Percentiles rank a stretch among this genome's conserved stretches.
Evolutionary conservation across 2,329 filamentous ascomycete genomes (phyloP).

Genomic region (Cercospora sp.): DNA sequence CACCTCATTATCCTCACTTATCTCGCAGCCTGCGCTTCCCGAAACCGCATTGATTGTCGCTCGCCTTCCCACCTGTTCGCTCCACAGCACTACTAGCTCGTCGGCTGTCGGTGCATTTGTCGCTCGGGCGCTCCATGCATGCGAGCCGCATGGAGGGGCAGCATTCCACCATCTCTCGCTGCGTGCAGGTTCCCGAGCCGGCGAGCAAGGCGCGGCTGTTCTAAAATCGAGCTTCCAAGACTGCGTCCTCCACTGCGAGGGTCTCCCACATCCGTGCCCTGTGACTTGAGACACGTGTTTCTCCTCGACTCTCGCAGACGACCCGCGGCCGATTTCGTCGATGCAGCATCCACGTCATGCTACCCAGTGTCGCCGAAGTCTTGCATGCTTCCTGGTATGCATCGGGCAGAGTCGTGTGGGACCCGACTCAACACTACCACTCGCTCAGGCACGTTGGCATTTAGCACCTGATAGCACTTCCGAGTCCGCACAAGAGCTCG

Average conservation of each 20-base stretch:
- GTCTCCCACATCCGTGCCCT: not conserved
- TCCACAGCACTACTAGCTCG: not conserved
- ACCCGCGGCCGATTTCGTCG: not conserved
- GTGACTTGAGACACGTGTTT: not conserved
- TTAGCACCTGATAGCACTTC: not conserved
- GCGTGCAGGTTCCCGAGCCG: not conserved
- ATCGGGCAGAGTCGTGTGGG: conserved; percentile 1
- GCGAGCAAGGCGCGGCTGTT: not conserved
- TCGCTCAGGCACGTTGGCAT: not conserved
- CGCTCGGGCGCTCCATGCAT: not conserved
- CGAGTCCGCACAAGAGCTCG: not conserved
- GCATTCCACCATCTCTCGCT: not conserved
- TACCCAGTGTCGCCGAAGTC: not conserved
- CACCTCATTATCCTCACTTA: not conserved
- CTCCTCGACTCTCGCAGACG: not conserved
- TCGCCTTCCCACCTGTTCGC: not conserved
- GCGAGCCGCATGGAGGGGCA: not conserved
- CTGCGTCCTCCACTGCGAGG: not conserved
- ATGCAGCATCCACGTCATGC: not conserved
- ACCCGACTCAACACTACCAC: not conserved
- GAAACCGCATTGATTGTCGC: not conserved
- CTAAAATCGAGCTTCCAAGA: not conserved
- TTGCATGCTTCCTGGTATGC: not conserved
- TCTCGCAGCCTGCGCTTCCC: not conserved
- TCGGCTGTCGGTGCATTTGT: not conserved